Conservation (phyloP, 164 flowering plant species). For the Vitis amurensis region DNA sequence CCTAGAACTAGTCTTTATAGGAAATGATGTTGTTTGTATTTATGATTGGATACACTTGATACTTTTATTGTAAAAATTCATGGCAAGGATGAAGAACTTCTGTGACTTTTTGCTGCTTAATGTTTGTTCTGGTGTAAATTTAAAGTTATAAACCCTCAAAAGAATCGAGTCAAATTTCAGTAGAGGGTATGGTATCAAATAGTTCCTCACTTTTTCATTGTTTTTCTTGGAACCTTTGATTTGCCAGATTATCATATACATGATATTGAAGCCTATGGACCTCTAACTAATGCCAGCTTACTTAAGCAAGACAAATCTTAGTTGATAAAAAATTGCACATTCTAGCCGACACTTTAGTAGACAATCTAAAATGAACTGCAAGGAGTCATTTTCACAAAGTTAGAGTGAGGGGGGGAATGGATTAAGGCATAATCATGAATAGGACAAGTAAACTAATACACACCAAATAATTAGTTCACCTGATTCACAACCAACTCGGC, state of each 20-base stretch:
- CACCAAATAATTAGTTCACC: background rate
- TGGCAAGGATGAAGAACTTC: background rate
- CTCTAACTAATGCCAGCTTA: background rate
- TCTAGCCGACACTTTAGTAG: slow-evolving; percentile 5
- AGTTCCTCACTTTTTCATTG: background rate
- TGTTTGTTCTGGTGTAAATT: background rate
- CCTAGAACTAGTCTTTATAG: no score
- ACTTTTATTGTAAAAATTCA: no score
- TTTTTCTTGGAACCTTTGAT: slow-evolving; percentile 4
- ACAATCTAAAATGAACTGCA: background rate
- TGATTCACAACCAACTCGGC: background rate
- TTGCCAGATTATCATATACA: slow-evolving; percentile 1
- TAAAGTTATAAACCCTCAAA: background rate
- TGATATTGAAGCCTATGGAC: background rate
- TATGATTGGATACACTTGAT: no score
- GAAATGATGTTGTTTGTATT: no score
- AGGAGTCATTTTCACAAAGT: slow-evolving; percentile 2
- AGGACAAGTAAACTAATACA: slow-evolving; percentile 6
- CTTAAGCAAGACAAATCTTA: background rate
- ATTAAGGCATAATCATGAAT: slow-evolving; percentile 5
- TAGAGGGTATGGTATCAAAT: background rate
- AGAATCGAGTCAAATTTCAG: background rate
- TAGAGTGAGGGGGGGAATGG: background rate
- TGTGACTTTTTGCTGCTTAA: background rate
- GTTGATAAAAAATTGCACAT: background rate